A percentile compares a stretch with the other conserved stretches of the same genome.
These are phyloP conservation scores for Ilex paraguariensis DNA, from an alignment of 305 asterid genomes.

Conservation along the genomic window DNA sequence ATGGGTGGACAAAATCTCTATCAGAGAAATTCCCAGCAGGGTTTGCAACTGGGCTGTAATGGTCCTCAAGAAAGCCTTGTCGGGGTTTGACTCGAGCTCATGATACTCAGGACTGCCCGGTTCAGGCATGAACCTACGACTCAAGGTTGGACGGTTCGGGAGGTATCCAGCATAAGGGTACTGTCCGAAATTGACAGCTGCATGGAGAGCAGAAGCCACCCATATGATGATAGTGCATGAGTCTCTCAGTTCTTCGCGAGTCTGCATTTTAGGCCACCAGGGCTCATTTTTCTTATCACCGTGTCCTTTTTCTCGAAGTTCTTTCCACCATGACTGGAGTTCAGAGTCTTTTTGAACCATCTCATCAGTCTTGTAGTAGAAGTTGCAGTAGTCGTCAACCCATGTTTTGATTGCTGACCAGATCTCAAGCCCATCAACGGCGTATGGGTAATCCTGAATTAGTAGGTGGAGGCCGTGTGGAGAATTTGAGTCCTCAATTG, in stretches of 20 bases:
- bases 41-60: background rate
- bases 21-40: background rate
- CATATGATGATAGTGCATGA: slow-evolving; percentile 3
- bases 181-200: slow-evolving; percentile 1
- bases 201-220: slow-evolving; percentile 5
- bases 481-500: background rate
- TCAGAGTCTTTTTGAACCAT: slow-evolving; percentile 1
- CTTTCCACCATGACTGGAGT: slow-evolving; percentile 6
- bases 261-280: slow-evolving; percentile 4
- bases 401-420: slow-evolving; percentile 1
- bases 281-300: slow-evolving; percentile 4
- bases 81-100: background rate
- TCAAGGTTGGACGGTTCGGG: background rate
- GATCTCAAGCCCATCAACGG: slow-evolving; percentile 1
- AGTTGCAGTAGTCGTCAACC: slow-evolving; percentile 1
- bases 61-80: slow-evolving; percentile 1
- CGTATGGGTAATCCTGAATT: slow-evolving; percentile 4
- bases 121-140: slow-evolving; percentile 6
- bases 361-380: slow-evolving; percentile 1
- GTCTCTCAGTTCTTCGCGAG: background rate
- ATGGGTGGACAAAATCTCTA: background rate
- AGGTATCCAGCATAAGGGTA: background rate
- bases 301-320: background rate
- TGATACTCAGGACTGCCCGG: background rate
- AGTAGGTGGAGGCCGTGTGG: slow-evolving; percentile 4